phyloP scores from a whole-genome alignment of 345 rosid species.

The Streptanthus diversifolius region DNA sequence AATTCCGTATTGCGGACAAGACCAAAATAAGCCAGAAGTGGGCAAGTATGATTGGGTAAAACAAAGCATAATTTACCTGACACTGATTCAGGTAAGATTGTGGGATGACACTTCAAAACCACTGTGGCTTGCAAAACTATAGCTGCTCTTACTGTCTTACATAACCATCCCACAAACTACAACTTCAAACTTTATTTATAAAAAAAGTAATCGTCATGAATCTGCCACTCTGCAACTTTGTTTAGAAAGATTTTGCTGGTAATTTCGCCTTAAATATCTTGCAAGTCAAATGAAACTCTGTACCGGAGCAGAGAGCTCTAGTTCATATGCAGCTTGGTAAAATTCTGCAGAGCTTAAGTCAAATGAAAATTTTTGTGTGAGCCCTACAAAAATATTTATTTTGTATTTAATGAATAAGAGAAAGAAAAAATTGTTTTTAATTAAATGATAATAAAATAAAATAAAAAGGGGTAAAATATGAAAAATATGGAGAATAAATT shows the following conservation, averaged over 20 bases:
- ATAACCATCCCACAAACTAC: slow-evolving; percentile 9
- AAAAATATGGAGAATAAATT: too few relatives aligned
- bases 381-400: too few relatives aligned
- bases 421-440: too few relatives aligned
- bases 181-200: background rate
- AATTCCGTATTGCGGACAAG: too few relatives aligned
- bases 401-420: too few relatives aligned
- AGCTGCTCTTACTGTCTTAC: background rate
- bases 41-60: too few relatives aligned
- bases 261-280: background rate
- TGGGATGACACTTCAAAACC: background rate
- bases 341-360: slow-evolving; percentile 89
- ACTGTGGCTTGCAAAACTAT: background rate
- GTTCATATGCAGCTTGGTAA: slow-evolving; percentile 91
- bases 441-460: too few relatives aligned
- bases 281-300: slow-evolving; percentile 43
- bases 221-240: background rate
- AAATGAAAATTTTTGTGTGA: too few relatives aligned
- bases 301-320: slow-evolving; percentile 68
- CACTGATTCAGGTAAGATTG: background rate
- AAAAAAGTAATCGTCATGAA: background rate
- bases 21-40: too few relatives aligned
- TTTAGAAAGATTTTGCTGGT: background rate
- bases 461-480: too few relatives aligned
- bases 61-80: too few relatives aligned